Evolutionary conservation across 2,329 filamentous ascomycete species (phyloP), one percentile per base, ranked within the genome.

Genomic region (Epichloe gansuensis): DNA sequence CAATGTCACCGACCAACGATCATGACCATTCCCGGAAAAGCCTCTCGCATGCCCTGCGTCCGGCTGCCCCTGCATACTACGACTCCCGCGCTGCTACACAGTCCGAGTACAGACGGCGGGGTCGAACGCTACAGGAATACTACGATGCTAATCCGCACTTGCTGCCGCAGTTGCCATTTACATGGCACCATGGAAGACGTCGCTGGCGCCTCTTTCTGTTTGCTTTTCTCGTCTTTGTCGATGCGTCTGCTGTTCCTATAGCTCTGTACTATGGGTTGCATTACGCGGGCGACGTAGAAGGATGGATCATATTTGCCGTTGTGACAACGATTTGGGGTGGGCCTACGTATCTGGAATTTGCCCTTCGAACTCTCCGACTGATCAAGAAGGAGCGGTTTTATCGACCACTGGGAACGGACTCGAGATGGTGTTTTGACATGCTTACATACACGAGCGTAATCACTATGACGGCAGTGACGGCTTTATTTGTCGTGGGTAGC

Each of bases 251-350:
- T 8, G 54, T 79, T 21, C 76, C 76, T 21, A 75, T 80, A 54
- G 64, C 73, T 2, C 63, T 80, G 4, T 80, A 75, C 66, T 80
- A 78, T 56, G 71, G 71, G 21, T 65, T 80, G 53, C 68, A 67
- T 57, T 76, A 67, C 45, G 68, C 64, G 4, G 69, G 67, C 35
- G 21, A 65, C 21, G 66, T 70, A 23, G 39, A 72, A 63, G 65
- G 67, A 41, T 70, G 62, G 59, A 70, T 69, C 58, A 70, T 75
- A 51, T 78, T 78, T 56, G 74, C 75, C 57, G 69, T 79, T 50
- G 71, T 78, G 44, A 77, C 76, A 0, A 74, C 75, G 38, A 76
- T 78, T 56, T 79, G 76, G 68, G 76, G 76, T 52, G 68, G 76
- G 28, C 72, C 76, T n/a, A 77, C 75, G 5, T 76, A 77, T 52